phyloP scores from a whole-genome alignment of 2,329 filamentous ascomycete species.

The Parastagonospora nodorum region DNA sequence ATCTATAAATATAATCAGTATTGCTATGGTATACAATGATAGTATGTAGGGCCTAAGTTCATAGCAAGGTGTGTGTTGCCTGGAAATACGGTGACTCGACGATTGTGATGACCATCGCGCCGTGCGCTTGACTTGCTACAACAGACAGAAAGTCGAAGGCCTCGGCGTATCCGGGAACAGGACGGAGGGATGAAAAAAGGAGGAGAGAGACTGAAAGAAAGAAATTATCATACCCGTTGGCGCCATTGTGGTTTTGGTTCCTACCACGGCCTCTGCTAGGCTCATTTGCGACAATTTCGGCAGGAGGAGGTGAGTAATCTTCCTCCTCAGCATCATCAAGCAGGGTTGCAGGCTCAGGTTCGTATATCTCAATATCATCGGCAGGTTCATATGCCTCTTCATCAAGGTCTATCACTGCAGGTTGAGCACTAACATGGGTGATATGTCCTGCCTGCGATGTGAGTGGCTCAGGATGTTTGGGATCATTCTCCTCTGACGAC shows the following conservation, averaged over 20 bases:
- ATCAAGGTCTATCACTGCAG: constrained; percentile 43
- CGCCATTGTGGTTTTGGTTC: constrained; percentile 20
- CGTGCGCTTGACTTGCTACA: neutral
- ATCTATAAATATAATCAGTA: constrained; percentile 24
- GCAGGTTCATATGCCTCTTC: constrained; percentile 46
- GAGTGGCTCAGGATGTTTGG: constrained; percentile 35
- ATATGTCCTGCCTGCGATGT: constrained; percentile 32
- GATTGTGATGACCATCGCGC: too few relatives aligned
- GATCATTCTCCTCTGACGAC: constrained; percentile 55
- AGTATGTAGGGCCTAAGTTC: neutral
- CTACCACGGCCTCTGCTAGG: constrained; percentile 30
- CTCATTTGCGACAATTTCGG: constrained; percentile 41
- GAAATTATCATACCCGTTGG: constrained; percentile 37
- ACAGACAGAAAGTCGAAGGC: constrained; percentile 34
- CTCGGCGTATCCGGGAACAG: constrained; percentile 32
- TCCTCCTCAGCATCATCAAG: constrained; percentile 47
- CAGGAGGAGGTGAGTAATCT: constrained; percentile 53
- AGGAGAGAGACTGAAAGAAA: neutral
- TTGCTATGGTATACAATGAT: neutral
- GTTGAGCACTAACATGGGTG: constrained; percentile 22
- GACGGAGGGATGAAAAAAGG: neutral
- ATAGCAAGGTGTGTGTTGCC: neutral
- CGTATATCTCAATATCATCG: constrained; percentile 48
- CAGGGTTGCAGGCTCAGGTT: constrained; percentile 35
- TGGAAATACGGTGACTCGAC: too few relatives aligned